These are phyloP conservation scores for Tripterygium wilfordii DNA, from an alignment of 177 flowering plant species.

Conservation along the genomic window DNA sequence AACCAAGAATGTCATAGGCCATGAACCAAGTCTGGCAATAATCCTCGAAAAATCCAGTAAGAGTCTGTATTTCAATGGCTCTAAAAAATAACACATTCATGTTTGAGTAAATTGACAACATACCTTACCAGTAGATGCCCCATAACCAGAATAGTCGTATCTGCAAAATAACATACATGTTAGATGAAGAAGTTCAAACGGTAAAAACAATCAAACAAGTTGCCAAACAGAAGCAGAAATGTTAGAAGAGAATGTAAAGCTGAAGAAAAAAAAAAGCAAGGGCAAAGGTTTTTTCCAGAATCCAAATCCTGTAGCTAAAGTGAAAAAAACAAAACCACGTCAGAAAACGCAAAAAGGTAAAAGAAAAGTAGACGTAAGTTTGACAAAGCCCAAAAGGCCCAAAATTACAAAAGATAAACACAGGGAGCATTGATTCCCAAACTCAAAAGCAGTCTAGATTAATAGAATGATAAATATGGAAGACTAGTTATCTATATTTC, in stretches of 20 bases:
- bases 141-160: constrained; percentile 98
- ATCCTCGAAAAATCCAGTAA: too few relatives aligned
- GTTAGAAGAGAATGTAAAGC: too few relatives aligned
- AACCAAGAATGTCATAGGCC: too few relatives aligned
- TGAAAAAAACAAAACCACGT: neutral
- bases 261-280: too few relatives aligned
- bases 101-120: constrained; percentile 2
- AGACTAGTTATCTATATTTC: too few relatives aligned
- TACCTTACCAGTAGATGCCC: constrained; percentile 97
- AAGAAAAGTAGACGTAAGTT: neutral
- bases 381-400: constrained; percentile 12
- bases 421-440: constrained; percentile 3
- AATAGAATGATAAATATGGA: too few relatives aligned
- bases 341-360: neutral
- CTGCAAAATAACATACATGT: constrained; percentile 51
- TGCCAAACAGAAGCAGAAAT: neutral
- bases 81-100: neutral
- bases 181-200: constrained; percentile 9
- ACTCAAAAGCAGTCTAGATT: constrained; percentile 3
- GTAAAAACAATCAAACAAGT: constrained; percentile 1
- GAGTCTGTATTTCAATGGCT: neutral
- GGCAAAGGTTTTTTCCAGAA: too few relatives aligned
- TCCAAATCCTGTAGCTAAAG: neutral
- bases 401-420: constrained; percentile 7
- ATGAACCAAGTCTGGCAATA: too few relatives aligned